Evolutionary conservation across 2,329 filamentous ascomycete genomes (phyloP).

Genomic region (Penicillium sp.): DNA sequence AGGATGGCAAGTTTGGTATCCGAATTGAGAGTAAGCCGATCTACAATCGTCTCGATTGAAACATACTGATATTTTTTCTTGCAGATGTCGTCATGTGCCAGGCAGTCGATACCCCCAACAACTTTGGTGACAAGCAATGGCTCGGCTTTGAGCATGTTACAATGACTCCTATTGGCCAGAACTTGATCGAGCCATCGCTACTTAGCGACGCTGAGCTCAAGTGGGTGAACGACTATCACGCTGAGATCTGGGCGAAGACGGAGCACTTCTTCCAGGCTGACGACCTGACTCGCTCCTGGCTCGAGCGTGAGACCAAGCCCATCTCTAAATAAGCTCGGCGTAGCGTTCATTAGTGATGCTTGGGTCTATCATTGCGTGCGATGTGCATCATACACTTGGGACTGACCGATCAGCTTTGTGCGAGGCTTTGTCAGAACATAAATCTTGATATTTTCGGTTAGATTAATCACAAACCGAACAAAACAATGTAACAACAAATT

Average conservation of each 20-base stretch:
- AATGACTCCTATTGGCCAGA: constrained; percentile 92
- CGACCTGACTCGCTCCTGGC: constrained; percentile 72
- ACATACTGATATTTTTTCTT: constrained; percentile 9
- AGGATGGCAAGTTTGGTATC: constrained; percentile 92
- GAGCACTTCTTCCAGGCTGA: constrained; percentile 74
- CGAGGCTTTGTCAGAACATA: background rate
- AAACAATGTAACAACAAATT: background rate
- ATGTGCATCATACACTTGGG: background rate
- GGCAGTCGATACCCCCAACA: constrained; percentile 82
- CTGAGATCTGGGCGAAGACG: constrained; percentile 80
- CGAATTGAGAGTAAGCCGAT: constrained; percentile 74
- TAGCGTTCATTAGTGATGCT: background rate
- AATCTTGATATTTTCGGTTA: background rate
- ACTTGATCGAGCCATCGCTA: constrained; percentile 74
- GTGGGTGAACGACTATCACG: constrained; percentile 87
- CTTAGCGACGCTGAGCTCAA: constrained; percentile 73
- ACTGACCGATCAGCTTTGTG: background rate
- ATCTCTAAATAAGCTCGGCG: constrained; percentile 45
- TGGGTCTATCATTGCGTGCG: background rate
- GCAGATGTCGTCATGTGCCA: constrained; percentile 81
- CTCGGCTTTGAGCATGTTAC: constrained; percentile 96
- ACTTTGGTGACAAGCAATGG: constrained; percentile 92
- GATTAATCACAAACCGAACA: background rate
- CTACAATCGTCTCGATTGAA: background rate
- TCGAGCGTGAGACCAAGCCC: constrained; percentile 80